Base-by-base conservation (phyloP, 331 rosid species). In the Acacia pycnantha region DNA sequence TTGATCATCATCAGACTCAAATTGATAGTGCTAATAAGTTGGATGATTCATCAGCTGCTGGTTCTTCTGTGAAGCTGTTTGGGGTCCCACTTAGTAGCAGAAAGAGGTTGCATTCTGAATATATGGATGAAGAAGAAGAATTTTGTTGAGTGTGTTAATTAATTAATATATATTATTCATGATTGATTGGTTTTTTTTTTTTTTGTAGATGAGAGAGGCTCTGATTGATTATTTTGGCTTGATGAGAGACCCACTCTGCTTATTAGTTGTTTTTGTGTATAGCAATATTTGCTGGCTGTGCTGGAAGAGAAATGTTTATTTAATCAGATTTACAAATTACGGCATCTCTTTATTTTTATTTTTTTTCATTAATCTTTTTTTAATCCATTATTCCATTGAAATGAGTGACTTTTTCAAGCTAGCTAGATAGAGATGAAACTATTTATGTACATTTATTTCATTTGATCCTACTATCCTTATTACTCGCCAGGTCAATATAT, bases 51-150 rank as follows among this genome's bases (percentile, higher is more conserved):
- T 31, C 70, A 65, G 43, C n/a, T 29, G 40, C 11, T 18, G n/a
- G 21, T 51, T 18, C n/a, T 31, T 65, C 79, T 53, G 85, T 91
- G 68, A 91, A 86, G 78, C 92, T 91, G 16, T 91, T 91, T 79
- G 94, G 94, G 41, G 92, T 91, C 69, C 86, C 92, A 69, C 88
- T 91, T 58, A 64, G 89, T 79, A 90, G 94, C 1, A 87, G 84
- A 76, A 91, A 91, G 88, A 87, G 92, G 85, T 74, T 89, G 83
- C 90, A 86, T 54, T 77, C 89, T 6, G 86, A 90, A 74, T 82
- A 78, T 56, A 18, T 41, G 74, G 47, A 37, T 35, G 73, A 67
- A 6, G 41, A 37, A 31, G 22, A 31, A 31, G 70, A 31, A 31
- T 65, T 65, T 65, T 65, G 43, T 31, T 65, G 12, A 31, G 22